Base-by-base conservation (phyloP, 169 alveolate genomes). In the Eimeria tenella region DNA sequence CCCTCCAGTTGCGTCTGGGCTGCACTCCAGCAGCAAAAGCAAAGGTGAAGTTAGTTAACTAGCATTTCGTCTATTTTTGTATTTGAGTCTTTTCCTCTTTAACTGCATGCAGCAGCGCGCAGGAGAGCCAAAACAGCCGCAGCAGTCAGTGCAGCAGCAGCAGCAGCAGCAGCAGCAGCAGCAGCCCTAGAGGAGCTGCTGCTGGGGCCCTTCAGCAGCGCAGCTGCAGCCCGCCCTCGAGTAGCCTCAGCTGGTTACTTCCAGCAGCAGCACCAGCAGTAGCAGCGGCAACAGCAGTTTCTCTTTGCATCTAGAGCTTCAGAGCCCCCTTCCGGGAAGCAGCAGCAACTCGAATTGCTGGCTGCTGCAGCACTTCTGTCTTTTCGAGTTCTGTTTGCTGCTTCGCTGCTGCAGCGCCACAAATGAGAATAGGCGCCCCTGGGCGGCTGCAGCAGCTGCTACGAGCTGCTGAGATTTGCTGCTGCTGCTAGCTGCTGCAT, bases 221-320 rank as follows among this genome's bases (percentile, higher is more conserved):
- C 42, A 31, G 42, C 42, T 31, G 42, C 42, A 31, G 42, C 42
- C 42, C 42, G 42, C 42, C 42, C 42, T 31, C 42, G 42, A 31
- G 42, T 31, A 31, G 42, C 42, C 42, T 31, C 42, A 31, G 42
- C 42, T 31, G 2, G 2, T 31, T 31, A 31, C 42, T 31, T 31
- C 42, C 77, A 68, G 77, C 77, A 68, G 50, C 77, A 68, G 50
- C 77, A 21, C 8, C 77, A 68, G 11, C 50, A 68, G 77, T 7
- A 68, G 50, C 77, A 68, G 42, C 77, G 19, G 50, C 42, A 68
- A 49, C 13, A n/a, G 65, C 65, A 9, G 65, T 58, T 9, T 3
- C 65, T 15, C 3, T 15, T 58, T 58, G n/a, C n/a, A n/a, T n/a
- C 65, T 15, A 58, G 65, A 9, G n/a, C 65, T 58, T 15, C 65